Percentiles rank a stretch among this genome's conserved stretches.
Conservation (phyloP, 1,139 yeast species). For the Candida tropicalis region DNA sequence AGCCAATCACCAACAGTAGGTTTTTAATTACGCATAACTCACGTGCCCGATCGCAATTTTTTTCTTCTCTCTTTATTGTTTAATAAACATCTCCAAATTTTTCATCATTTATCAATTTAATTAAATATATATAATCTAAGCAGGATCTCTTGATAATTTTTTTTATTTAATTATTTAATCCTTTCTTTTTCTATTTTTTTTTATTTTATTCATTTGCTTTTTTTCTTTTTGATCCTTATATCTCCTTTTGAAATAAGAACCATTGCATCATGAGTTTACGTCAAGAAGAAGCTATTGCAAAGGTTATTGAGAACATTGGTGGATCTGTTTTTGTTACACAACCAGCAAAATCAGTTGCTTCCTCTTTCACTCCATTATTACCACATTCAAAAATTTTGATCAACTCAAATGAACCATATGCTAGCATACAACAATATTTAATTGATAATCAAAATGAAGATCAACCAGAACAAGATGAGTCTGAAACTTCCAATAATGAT, state of each 20-base stretch:
- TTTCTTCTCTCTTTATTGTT: background rate
- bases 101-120: background rate
- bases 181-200: background rate
- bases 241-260: background rate
- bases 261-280: slow-evolving; percentile 15
- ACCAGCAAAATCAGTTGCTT: slow-evolving; percentile 48
- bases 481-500: slow-evolving; percentile 17
- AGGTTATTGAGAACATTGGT: slow-evolving; percentile 25
- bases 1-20: slow-evolving; percentile 4
- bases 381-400: slow-evolving; percentile 35
- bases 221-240: no score
- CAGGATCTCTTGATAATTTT: background rate
- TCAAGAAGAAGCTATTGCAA: slow-evolving; percentile 20
- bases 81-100: slow-evolving; percentile 1
- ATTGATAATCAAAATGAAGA: slow-evolving; percentile 14
- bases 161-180: background rate
- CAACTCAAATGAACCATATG: slow-evolving; percentile 57
- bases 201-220: background rate
- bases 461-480: slow-evolving; percentile 12
- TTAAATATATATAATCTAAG: background rate
- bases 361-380: slow-evolving; percentile 30
- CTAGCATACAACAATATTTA: slow-evolving; percentile 39
- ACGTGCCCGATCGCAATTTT: slow-evolving; percentile 9
- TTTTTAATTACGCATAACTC: slow-evolving; percentile 7
- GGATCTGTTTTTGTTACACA: slow-evolving; percentile 44